Percentiles rank a stretch among this genome's conserved stretches.
These are phyloP conservation scores for Podospora pseudopauciseta DNA, from an alignment of 495 filamentous ascomycete genomes.

Conservation along the genomic window DNA sequence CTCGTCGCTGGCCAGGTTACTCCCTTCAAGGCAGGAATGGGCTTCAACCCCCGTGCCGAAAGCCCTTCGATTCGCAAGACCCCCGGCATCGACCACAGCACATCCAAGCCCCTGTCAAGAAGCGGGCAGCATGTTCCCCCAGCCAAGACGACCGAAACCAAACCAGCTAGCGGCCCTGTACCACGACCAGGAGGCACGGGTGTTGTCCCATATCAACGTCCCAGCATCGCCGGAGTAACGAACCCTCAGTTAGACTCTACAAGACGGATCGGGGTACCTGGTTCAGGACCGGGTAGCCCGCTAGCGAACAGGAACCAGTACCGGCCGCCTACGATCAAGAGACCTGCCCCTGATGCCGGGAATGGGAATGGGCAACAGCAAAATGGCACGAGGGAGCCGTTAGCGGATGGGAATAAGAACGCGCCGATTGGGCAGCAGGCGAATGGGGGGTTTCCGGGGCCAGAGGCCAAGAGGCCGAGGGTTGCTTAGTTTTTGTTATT, in stretches of 20 bases:
- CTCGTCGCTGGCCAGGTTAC: conserved; percentile 38
- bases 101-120: conserved; percentile 60
- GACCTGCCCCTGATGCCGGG: conserved; percentile 45
- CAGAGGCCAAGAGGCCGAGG: conserved; percentile 43
- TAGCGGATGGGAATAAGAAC: conserved; percentile 42
- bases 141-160: conserved; percentile 17
- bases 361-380: conserved; percentile 9
- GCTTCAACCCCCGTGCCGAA: conserved; percentile 78
- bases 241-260: conserved; percentile 68
- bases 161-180: background rate
- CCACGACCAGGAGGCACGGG: background rate
- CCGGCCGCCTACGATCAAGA: conserved; percentile 49
- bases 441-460: conserved; percentile 16
- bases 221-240: conserved; percentile 49
- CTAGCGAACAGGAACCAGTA: conserved; percentile 57
- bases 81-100: conserved; percentile 78
- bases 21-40: conserved; percentile 42
- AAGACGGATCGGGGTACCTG: conserved; percentile 71
- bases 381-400: conserved; percentile 27
- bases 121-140: conserved; percentile 41
- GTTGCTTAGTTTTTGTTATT: conserved; percentile 23
- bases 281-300: conserved; percentile 45
- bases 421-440: conserved; percentile 13
- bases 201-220: background rate
- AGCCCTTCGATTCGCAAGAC: conserved; percentile 87